phyloP scores from a whole-genome alignment of 768 basidiomycete species.

The Fomitopsis serialis region DNA sequence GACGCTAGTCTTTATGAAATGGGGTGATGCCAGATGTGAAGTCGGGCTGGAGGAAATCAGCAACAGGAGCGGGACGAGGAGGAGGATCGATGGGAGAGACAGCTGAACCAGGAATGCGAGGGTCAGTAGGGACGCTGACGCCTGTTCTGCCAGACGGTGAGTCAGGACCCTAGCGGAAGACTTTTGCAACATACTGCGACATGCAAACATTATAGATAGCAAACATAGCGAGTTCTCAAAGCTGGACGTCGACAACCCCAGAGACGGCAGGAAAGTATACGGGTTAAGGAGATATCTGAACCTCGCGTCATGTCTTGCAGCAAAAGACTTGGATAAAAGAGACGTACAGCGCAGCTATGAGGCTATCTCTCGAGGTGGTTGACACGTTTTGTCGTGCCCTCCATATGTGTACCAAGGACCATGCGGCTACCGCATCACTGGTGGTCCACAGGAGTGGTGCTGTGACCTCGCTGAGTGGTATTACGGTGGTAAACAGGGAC shows the following conservation, averaged over 20 bases:
- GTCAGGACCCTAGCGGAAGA: neutral
- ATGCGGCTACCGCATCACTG: slow-evolving; percentile 63
- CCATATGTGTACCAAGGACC: slow-evolving; percentile 66
- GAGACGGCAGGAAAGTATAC: slow-evolving; percentile 72
- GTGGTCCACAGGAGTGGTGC: slow-evolving; percentile 65
- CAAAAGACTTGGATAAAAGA: neutral
- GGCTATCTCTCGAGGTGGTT: slow-evolving; percentile 45
- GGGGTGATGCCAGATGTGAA: slow-evolving; percentile 67
- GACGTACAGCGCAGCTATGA: slow-evolving; percentile 65
- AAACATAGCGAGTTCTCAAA: slow-evolving; percentile 76
- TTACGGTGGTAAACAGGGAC: slow-evolving; percentile 64
- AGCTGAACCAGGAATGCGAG: slow-evolving; percentile 71
- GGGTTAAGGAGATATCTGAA: slow-evolving; percentile 91
- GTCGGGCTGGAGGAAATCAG: slow-evolving; percentile 54
- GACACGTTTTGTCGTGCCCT: slow-evolving; percentile 48
- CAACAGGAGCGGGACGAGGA: slow-evolving; percentile 65
- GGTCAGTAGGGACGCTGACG: slow-evolving; percentile 51
- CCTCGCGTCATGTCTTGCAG: slow-evolving; percentile 7
- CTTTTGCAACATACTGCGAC: slow-evolving; percentile 42
- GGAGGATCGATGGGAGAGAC: slow-evolving; percentile 63
- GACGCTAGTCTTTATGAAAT: slow-evolving; percentile 18
- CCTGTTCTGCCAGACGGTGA: slow-evolving; percentile 40
- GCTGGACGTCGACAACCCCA: slow-evolving; percentile 78
- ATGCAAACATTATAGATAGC: slow-evolving; percentile 63
- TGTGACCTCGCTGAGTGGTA: slow-evolving; percentile 45